Conservation (phyloP, 805 yeast genomes). For the Yarrowia hollandica region DNA sequence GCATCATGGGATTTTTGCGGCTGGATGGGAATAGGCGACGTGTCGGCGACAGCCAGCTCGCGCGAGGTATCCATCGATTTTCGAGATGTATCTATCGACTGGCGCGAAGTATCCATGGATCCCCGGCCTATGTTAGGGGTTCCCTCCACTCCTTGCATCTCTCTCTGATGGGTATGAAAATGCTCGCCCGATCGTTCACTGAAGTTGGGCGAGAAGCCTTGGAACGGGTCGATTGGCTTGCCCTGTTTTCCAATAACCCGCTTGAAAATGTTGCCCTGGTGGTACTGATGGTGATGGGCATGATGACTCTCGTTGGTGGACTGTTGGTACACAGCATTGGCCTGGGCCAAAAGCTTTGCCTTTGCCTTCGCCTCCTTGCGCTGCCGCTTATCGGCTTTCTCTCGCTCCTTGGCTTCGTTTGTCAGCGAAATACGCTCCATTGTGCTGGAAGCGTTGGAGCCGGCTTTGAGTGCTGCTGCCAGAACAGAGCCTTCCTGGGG, state of each 20-base stretch:
- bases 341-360: constrained; percentile 23
- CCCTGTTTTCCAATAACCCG: constrained; percentile 13
- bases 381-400: constrained; percentile 11
- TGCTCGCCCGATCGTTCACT: constrained; percentile 9
- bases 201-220: constrained; percentile 27
- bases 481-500: constrained; percentile 26
- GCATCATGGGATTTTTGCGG: constrained; percentile 5
- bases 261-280: constrained; percentile 23
- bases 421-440: constrained; percentile 24
- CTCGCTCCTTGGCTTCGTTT: constrained; percentile 20
- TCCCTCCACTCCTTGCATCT: constrained; percentile 4
- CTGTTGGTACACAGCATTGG: constrained; percentile 13
- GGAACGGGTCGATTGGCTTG: constrained; percentile 27
- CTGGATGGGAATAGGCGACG: constrained; percentile 19
- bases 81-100: not conserved
- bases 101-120: not conserved
- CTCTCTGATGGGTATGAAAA: constrained; percentile 16
- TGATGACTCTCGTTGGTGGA: constrained; percentile 1
- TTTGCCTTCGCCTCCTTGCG: constrained; percentile 18
- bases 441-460: constrained; percentile 21
- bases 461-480: constrained; percentile 25
- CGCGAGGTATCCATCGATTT: not conserved
- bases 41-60: not conserved
- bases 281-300: constrained; percentile 5
- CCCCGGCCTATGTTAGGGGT: too few relatives aligned